Percentiles rank a stretch among this genome's conserved stretches.
phyloP scores from a whole-genome alignment of 257 asterid species.

The Petunia axillaris region DNA sequence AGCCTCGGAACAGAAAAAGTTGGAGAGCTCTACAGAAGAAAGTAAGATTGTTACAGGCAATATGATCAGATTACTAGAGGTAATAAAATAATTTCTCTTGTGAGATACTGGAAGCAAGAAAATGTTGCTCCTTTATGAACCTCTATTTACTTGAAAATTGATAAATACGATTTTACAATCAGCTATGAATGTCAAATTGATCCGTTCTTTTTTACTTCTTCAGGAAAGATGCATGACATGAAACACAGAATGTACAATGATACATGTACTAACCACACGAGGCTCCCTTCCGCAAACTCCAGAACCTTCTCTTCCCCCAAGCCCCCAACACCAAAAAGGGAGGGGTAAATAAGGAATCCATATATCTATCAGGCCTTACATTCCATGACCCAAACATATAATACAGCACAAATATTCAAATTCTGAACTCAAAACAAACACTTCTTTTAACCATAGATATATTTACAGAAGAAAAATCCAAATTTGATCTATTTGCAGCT shows the following conservation, averaged over 20 bases:
- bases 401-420: not conserved
- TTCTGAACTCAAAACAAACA: not conserved
- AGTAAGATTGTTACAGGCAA: not conserved
- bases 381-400: slow-evolving; percentile 10
- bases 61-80: not conserved
- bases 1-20: slow-evolving; percentile 54
- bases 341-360: slow-evolving; percentile 5
- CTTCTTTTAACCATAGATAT: not conserved
- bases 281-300: not conserved
- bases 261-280: slow-evolving; percentile 7
- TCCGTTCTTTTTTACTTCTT: not conserved
- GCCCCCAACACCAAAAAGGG: not conserved
- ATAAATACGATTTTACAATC: not conserved
- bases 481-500: slow-evolving; percentile 11
- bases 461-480: slow-evolving; percentile 17
- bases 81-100: not conserved
- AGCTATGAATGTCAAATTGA: slow-evolving; percentile 13
- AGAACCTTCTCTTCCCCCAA: not conserved
- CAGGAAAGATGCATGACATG: slow-evolving; percentile 12
- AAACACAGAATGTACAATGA: not conserved
- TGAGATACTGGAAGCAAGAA: slow-evolving; percentile 13
- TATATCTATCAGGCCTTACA: not conserved
- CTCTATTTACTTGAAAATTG: slow-evolving; percentile 2
- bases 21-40: slow-evolving; percentile 50
- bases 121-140: slow-evolving; percentile 3